Evolutionary conservation across 2,329 filamentous ascomycete genomes (phyloP).

Genomic region (Atkinsonella texensis): DNA sequence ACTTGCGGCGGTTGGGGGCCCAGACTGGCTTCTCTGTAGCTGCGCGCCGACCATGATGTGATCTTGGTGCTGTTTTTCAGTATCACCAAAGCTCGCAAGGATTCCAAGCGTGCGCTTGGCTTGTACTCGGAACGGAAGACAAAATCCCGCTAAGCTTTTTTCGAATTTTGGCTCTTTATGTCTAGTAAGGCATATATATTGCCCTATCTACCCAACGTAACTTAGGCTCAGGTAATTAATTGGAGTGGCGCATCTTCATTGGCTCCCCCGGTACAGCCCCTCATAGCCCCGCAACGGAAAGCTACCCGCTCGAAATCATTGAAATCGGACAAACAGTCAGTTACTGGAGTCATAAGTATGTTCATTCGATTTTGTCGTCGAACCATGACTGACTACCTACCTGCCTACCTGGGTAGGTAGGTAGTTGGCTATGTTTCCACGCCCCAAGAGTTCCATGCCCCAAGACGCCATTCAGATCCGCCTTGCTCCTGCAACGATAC

Average conservation of each 20-base stretch:
- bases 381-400: conserved; percentile 17
- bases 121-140: no score
- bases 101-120: background rate
- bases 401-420: no score
- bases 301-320: no score
- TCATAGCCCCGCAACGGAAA: no score
- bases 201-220: no score
- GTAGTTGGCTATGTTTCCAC: conserved; percentile 12
- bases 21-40: conserved; percentile 28
- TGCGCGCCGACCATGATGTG: conserved; percentile 19
- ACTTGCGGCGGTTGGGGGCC: conserved; percentile 48
- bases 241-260: no score
- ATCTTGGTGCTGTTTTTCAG: background rate
- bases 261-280: no score
- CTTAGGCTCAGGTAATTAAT: no score
- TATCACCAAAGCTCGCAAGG: background rate
- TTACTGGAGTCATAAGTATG: conserved; percentile 12
- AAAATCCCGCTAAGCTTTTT: no score
- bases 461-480: conserved; percentile 12
- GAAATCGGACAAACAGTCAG: no score
- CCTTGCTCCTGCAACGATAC: conserved; percentile 10
- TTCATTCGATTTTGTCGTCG: conserved; percentile 19
- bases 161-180: no score
- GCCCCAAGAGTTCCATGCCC: conserved; percentile 7
- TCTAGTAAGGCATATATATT: no score